These are phyloP conservation scores for Thermomyces lanuginosus DNA, from an alignment of 2,329 filamentous ascomycete genomes.

Conservation along the genomic window DNA sequence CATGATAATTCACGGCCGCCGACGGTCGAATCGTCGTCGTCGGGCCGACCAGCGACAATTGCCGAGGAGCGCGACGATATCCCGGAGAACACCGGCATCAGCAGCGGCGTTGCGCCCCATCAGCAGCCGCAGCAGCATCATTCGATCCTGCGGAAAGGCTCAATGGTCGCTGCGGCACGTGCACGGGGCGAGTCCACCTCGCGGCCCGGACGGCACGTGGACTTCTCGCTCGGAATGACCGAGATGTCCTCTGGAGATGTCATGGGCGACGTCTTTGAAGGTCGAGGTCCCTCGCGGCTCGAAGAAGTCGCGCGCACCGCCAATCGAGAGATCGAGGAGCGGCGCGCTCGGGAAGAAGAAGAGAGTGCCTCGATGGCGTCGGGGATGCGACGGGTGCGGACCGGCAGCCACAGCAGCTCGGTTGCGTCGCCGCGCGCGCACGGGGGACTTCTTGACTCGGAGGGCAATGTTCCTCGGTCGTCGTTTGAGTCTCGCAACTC, in stretches of 20 bases:
- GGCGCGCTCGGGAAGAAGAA: conserved; percentile 20
- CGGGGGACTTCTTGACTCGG: no score
- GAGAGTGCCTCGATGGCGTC: conserved; percentile 12
- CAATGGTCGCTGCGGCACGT: conserved; percentile 27
- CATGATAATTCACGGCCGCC: conserved; percentile 24
- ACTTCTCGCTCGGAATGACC: conserved; percentile 54
- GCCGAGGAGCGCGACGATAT: conserved; percentile 30
- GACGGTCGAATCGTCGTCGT: conserved; percentile 20
- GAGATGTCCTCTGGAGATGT: conserved; percentile 42
- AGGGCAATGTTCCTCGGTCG: no score
- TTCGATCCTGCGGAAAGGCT: conserved; percentile 40
- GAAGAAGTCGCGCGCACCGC: conserved; percentile 22
- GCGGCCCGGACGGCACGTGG: conserved; percentile 44
- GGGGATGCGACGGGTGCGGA: conserved; percentile 13
- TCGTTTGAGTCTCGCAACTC: not conserved
- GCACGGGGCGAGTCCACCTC: conserved; percentile 41
- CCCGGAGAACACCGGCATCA: conserved; percentile 10
- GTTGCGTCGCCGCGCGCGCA: conserved; percentile 12
- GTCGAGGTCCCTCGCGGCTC: conserved; percentile 29
- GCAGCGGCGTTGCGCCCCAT: conserved; percentile 8
- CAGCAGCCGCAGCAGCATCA: conserved; percentile 25
- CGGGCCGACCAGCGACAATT: conserved; percentile 3
- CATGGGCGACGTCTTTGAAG: conserved; percentile 49
- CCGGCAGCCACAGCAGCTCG: conserved; percentile 2
- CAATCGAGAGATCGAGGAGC: conserved; percentile 26